phyloP scores from a whole-genome alignment of 176 grass and related monocot species.

The Tillandsia fasciculata region DNA sequence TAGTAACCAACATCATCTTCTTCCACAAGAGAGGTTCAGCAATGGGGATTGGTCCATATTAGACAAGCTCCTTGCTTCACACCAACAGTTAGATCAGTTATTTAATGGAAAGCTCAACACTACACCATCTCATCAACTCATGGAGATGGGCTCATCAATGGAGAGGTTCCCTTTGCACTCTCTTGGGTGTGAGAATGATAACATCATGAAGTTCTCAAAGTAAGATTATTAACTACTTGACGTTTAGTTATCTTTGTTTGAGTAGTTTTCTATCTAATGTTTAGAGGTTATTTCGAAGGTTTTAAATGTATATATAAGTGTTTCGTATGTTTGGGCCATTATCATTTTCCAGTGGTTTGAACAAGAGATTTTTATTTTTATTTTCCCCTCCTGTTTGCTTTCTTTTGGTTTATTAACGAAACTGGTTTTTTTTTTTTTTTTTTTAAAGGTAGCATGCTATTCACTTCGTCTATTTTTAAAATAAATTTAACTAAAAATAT shows the following conservation, averaged over 20 bases:
- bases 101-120: conserved; percentile 45
- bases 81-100: conserved; percentile 78
- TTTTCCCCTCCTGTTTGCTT: not conserved
- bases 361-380: not conserved
- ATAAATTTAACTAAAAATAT: too few relatives aligned
- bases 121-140: conserved; percentile 35
- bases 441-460: too few relatives aligned
- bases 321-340: conserved; percentile 16
- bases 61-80: conserved; percentile 90
- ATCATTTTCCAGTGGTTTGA: conserved; percentile 21
- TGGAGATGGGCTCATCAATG: conserved; percentile 36
- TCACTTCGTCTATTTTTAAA: too few relatives aligned
- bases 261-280: not conserved
- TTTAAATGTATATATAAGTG: conserved; percentile 40
- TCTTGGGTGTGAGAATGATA: conserved; percentile 42
- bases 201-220: conserved; percentile 73
- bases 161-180: conserved; percentile 62
- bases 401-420: too few relatives aligned
- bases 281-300: conserved; percentile 13
- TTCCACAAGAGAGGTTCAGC: conserved; percentile 24
- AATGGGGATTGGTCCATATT: conserved; percentile 79
- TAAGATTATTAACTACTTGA: conserved; percentile 23
- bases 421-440: too few relatives aligned
- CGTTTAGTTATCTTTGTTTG: conserved; percentile 28
- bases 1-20: conserved; percentile 2